Evolutionary conservation across 2,329 filamentous ascomycete species (phyloP).

Genomic region (Cercospora sp.): DNA sequence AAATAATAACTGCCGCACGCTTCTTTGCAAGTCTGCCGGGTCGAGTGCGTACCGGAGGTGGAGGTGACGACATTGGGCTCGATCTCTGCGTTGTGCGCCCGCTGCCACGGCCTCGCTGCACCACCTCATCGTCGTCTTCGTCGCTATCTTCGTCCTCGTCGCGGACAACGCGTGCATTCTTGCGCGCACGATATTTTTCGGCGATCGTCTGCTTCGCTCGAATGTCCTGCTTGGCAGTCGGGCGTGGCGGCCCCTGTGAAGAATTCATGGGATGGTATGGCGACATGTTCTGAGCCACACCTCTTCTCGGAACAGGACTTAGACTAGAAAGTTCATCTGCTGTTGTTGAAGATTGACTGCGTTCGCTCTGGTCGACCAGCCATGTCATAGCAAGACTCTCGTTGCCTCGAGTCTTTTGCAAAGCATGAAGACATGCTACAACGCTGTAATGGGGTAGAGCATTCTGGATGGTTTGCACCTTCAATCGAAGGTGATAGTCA

Average conservation of each 20-base stretch:
- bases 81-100: conserved; percentile 46
- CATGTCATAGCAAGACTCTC: conserved; percentile 56
- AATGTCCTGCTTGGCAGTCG: conserved; percentile 55
- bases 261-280: conserved; percentile 16
- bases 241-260: conserved; percentile 36
- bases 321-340: conserved; percentile 29
- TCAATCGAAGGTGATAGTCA: conserved; percentile 52
- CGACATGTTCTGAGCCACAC: conserved; percentile 29
- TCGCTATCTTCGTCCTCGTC: conserved; percentile 31
- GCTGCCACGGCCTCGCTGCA: conserved; percentile 45
- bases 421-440: conserved; percentile 50
- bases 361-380: conserved; percentile 43
- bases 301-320: conserved; percentile 30
- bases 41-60: conserved; percentile 15
- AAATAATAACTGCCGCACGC: conserved; percentile 37
- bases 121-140: conserved; percentile 28
- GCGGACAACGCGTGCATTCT: conserved; percentile 5
- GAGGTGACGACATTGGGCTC: conserved; percentile 40
- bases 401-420: conserved; percentile 54
- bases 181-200: conserved; percentile 36
- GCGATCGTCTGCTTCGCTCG: conserved; percentile 56
- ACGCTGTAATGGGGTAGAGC: conserved; percentile 51
- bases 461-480: conserved; percentile 54
- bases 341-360: not conserved
- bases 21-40: conserved; percentile 25